Evolutionary conservation across 2,329 filamentous ascomycete genomes (phyloP).

Genomic region (Xylariales sp.): DNA sequence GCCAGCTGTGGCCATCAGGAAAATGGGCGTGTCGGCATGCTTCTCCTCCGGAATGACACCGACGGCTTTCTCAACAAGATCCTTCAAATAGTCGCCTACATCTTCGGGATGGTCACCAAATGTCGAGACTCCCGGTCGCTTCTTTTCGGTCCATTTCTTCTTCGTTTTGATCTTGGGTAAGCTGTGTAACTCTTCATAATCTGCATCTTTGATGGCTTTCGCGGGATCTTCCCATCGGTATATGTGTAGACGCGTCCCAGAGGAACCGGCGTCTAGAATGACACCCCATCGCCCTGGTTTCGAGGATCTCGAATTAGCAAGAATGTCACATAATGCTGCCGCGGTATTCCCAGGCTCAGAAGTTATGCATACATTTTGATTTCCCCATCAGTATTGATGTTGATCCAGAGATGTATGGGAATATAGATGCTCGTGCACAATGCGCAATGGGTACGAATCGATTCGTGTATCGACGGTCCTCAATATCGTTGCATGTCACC

Average conservation of each 20-base stretch:
- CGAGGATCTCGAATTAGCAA: not conserved
- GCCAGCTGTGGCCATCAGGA: slow-evolving; percentile 91
- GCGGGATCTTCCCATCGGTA: slow-evolving; percentile 87
- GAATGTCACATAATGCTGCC: not conserved
- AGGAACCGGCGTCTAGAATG: slow-evolving; percentile 95
- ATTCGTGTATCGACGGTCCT: too few relatives aligned
- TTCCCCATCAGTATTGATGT: slow-evolving; percentile 7
- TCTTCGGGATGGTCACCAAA: slow-evolving; percentile 73
- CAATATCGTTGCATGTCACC: too few relatives aligned
- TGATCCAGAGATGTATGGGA: not conserved
- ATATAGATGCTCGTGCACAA: not conserved
- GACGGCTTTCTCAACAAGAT: slow-evolving; percentile 77
- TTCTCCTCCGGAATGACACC: slow-evolving; percentile 71
- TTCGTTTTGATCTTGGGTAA: slow-evolving; percentile 80
- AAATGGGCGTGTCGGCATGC: slow-evolving; percentile 81
- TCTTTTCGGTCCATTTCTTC: slow-evolving; percentile 88
- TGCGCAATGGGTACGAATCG: not conserved
- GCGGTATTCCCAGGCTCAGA: not conserved
- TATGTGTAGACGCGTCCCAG: slow-evolving; percentile 89
- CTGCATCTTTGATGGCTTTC: slow-evolving; percentile 58
- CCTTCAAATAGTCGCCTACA: slow-evolving; percentile 79
- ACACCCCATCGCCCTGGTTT: slow-evolving; percentile 71
- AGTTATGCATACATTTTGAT: slow-evolving; percentile 8
- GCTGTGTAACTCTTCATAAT: slow-evolving; percentile 55
- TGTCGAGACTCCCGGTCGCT: slow-evolving; percentile 85